Percentiles rank a stretch among this genome's conserved stretches.
phyloP scores from a whole-genome alignment of 2,329 filamentous ascomycete species.

The Trichoderma sp. region DNA sequence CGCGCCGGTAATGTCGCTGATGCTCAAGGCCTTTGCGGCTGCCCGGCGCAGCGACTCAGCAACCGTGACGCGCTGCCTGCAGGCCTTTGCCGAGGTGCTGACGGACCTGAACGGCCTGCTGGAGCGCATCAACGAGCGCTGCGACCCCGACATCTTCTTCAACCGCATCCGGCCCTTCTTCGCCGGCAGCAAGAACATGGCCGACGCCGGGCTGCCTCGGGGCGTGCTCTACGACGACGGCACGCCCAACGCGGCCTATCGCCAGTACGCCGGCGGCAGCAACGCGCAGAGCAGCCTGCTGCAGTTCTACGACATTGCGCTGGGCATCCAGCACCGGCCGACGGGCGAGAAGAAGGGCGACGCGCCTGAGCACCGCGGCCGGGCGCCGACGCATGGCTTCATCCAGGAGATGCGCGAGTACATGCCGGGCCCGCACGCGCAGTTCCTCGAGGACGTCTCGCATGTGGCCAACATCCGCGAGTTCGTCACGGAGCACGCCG shows the following conservation, averaged over 20 bases:
- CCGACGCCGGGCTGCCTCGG: constrained; percentile 82
- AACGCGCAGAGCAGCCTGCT: constrained; percentile 97
- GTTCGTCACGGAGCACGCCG: constrained; percentile 67
- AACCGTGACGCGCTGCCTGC: constrained; percentile 77
- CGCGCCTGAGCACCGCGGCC: constrained; percentile 44
- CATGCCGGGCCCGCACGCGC: constrained; percentile 91
- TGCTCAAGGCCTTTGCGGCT: constrained; percentile 83
- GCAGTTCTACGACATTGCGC: constrained; percentile 92
- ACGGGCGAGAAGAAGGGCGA: constrained; percentile 69
- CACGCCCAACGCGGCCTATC: constrained; percentile 66
- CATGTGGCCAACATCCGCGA: constrained; percentile 82
- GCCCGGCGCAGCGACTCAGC: constrained; percentile 68
- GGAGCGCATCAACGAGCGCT: constrained; percentile 90
- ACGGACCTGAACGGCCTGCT: constrained; percentile 81
- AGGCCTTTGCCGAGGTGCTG: constrained; percentile 79
- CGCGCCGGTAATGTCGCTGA: constrained; percentile 81
- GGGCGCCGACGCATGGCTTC: constrained; percentile 68
- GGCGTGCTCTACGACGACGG: constrained; percentile 88
- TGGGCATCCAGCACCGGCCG: constrained; percentile 86
- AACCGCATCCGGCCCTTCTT: constrained; percentile 94
- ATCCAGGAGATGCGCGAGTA: constrained; percentile 96
- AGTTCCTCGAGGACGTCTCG: constrained; percentile 81
- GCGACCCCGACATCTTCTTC: constrained; percentile 93
- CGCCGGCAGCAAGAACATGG: constrained; percentile 97
- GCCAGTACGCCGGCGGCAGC: constrained; percentile 89